A percentile compares a stretch with the other conserved stretches of the same genome.
These are phyloP conservation scores for Ambrosia hybrid DNA, from an alignment of 140 eudicot species.

Conservation along the genomic window DNA sequence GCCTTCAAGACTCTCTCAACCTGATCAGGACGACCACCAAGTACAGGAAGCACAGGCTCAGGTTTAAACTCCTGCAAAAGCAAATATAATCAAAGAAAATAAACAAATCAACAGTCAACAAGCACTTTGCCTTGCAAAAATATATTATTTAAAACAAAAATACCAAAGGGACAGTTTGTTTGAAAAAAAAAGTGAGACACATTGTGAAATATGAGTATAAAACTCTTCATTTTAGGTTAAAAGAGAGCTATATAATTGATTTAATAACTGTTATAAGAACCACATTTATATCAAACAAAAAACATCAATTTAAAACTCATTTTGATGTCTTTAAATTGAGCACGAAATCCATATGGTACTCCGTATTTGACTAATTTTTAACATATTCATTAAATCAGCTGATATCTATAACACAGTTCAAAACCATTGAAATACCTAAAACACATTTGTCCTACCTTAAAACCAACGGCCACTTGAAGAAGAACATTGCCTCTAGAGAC, in stretches of 20 bases:
- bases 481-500: not conserved
- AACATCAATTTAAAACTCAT: too few relatives aligned
- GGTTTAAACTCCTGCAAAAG: constrained; percentile 54
- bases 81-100: not conserved
- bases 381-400: not conserved
- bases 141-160: not conserved
- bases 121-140: not conserved
- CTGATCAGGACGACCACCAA: constrained; percentile 77
- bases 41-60: constrained; percentile 68
- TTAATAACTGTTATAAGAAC: too few relatives aligned
- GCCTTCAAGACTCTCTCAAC: constrained; percentile 76
- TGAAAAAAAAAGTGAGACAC: too few relatives aligned
- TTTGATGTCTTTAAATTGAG: too few relatives aligned
- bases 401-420: not conserved
- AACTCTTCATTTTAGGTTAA: too few relatives aligned
- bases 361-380: too few relatives aligned
- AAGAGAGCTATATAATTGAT: too few relatives aligned
- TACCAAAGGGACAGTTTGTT: too few relatives aligned
- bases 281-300: too few relatives aligned
- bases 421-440: not conserved
- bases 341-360: too few relatives aligned
- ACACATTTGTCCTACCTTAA: not conserved
- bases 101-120: not conserved
- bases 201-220: too few relatives aligned
- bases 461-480: constrained; percentile 5